Evolutionary conservation across 225 moss, liverwort and hornwort genomes (phyloP), one percentile per base, ranked within the genome.

Genomic region (Takakia lepidozioides): DNA sequence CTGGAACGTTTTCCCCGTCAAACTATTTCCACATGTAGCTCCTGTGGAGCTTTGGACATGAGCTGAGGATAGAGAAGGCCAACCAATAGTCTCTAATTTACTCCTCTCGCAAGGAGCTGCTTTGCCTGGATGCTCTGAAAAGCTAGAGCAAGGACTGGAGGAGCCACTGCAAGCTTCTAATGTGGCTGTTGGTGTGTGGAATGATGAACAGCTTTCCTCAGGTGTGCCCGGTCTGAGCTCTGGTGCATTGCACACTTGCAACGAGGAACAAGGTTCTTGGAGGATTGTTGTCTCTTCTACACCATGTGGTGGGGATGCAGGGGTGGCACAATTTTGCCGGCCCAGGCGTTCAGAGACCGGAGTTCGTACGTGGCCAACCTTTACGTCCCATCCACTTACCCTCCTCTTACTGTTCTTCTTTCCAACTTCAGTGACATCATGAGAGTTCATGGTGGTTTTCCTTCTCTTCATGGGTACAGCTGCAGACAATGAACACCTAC

Each of bases 91-190:
- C 41, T 62, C 54, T 19, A 38, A 54, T 18, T 3, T 3, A 17
- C 27, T 54, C 26, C n/a, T 66, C 19, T 52, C 63, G 56, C 44
- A 39, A 4, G 4, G 30, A 39, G 61, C 35, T 16, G 48, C 38
- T 50, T 42, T 66, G 29, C 27, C 37, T 25, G 42, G 42, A 47
- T 27, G 57, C 46, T 55, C 51, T 43, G 49, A 49, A 19, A 64
- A 61, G 9, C 32, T 70, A 63, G 79, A 74, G 54, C 64, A 61
- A 25, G 79, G 79, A 61, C 74, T 80, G 27, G 74, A 74, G 25
- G 27, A 51, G 18, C 52, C 57, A 67, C 74, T 74, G 17, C 54
- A 57, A 51, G 67, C 37, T 35, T 80, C 79, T 48, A 74, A 61
- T 23, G 57, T 67, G 41, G 63, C 79, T 36, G 63, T 80, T 10